Percentiles rank a stretch among this genome's conserved stretches.
phyloP scores from a whole-genome alignment of 768 basidiomycete genomes.

The Suillus ampliporus region DNA sequence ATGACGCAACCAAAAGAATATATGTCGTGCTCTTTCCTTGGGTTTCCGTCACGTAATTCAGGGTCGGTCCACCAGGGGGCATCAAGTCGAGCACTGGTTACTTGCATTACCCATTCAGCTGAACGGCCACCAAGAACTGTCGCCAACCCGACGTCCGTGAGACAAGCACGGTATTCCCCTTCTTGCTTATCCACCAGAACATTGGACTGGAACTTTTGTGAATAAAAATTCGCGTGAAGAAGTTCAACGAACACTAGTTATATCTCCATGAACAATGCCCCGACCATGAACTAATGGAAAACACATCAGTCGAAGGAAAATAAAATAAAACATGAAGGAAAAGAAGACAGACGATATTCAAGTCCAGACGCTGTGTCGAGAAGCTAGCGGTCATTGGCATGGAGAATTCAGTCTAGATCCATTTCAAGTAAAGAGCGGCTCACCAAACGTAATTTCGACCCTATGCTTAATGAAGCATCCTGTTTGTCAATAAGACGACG shows the following conservation, averaged over 20 bases:
- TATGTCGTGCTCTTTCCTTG: slow-evolving; percentile 38
- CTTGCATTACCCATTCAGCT: not conserved
- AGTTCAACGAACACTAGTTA: slow-evolving; percentile 5
- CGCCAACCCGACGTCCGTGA: slow-evolving; percentile 50
- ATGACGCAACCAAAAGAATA: slow-evolving; percentile 40
- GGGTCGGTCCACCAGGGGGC: slow-evolving; percentile 50
- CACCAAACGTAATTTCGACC: slow-evolving; percentile 21
- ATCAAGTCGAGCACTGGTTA: not conserved
- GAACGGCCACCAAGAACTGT: slow-evolving; percentile 38
- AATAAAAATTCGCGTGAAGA: not conserved
- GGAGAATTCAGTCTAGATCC: not conserved
- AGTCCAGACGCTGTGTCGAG: not conserved
- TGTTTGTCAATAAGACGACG: slow-evolving; percentile 9
- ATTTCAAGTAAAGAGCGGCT: not conserved
- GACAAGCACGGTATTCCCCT: slow-evolving; percentile 39
- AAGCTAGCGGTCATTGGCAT: not conserved
- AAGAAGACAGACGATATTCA: slow-evolving; percentile 1
- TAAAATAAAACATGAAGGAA: rapidly evolving
- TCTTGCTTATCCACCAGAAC: slow-evolving; percentile 40
- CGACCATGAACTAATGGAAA: slow-evolving; percentile 3
- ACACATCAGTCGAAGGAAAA: not conserved
- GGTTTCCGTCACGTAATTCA: slow-evolving; percentile 38
- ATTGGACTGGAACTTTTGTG: slow-evolving; percentile 40
- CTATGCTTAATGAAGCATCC: slow-evolving; percentile 7
- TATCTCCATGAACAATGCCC: slow-evolving; percentile 4